Conservation (phyloP, 2,329 filamentous ascomycete genomes). For the Ilyonectria destructans region DNA sequence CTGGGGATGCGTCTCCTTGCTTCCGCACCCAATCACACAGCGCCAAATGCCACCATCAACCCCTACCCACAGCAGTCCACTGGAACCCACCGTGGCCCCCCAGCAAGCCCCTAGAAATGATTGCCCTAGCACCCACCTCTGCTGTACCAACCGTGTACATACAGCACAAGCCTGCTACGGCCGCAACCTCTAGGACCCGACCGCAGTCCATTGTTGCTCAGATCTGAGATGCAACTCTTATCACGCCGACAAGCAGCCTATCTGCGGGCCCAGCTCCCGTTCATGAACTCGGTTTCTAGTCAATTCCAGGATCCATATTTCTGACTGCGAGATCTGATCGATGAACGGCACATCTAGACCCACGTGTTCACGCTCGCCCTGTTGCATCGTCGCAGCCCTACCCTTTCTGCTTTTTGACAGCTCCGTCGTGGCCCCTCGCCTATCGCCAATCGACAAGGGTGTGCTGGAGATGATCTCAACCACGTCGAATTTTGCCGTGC, state of each 20-base stretch:
- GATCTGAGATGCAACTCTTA: background rate
- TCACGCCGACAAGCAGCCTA: background rate
- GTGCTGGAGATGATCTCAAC: background rate
- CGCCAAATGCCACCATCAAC: conserved; percentile 2
- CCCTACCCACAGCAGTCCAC: conserved; percentile 10
- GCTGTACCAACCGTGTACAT: background rate
- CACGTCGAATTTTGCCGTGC: background rate
- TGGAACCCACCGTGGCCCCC: background rate
- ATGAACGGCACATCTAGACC: conserved; percentile 25
- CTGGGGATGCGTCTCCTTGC: conserved; percentile 21
- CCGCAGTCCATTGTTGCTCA: background rate
- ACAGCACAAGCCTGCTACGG: background rate
- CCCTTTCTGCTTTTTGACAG: conserved; percentile 16
- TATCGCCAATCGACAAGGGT: background rate
- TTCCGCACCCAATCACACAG: conserved; percentile 21
- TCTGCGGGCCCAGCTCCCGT: background rate
- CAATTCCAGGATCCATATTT: conserved; percentile 9
- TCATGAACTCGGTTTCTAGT: background rate
- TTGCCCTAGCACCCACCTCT: background rate
- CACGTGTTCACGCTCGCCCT: conserved; percentile 29
- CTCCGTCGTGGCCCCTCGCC: conserved; percentile 7
- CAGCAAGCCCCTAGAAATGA: background rate
- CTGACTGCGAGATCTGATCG: conserved; percentile 27
- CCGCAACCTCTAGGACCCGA: too few species aligned
- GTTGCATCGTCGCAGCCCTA: conserved; percentile 3